Evolutionary conservation across 2,329 filamentous ascomycete species (phyloP).

Genomic region (Hypoxylon sp.): DNA sequence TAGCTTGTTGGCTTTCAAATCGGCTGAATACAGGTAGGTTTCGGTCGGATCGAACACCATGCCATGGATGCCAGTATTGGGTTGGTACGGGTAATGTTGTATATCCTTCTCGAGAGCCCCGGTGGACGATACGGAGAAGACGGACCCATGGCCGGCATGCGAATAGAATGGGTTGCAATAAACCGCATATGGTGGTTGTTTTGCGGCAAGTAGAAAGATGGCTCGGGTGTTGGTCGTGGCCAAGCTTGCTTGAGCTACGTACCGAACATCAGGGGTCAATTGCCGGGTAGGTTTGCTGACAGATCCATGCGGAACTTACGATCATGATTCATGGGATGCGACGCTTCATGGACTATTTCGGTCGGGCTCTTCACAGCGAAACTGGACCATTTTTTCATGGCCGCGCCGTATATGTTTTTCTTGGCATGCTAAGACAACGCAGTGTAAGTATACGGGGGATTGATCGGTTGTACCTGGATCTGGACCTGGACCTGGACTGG

Average conservation of each 20-base stretch:
- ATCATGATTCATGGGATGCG: constrained; percentile 81
- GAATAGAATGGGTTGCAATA: constrained; percentile 95
- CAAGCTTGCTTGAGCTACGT: constrained; percentile 74
- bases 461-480: background rate
- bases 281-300: constrained; percentile 30
- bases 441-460: constrained; percentile 39
- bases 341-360: constrained; percentile 80
- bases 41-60: constrained; percentile 84
- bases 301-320: constrained; percentile 63
- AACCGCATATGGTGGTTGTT: constrained; percentile 81
- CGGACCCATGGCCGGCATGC: constrained; percentile 83
- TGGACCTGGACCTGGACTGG: no score
- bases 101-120: constrained; percentile 74
- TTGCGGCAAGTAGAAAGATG: constrained; percentile 87
- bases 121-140: constrained; percentile 72
- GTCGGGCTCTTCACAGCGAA: constrained; percentile 81
- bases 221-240: constrained; percentile 84
- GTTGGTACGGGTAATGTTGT: constrained; percentile 80
- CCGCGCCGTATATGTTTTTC: constrained; percentile 88
- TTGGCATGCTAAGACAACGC: constrained; percentile 72
- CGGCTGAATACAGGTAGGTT: constrained; percentile 82
- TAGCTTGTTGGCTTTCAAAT: constrained; percentile 82
- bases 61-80: constrained; percentile 80
- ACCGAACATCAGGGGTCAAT: constrained; percentile 32
- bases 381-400: constrained; percentile 94